Evolutionary conservation across 495 filamentous ascomycete species (phyloP), one percentile per base, ranked within the genome.

Genomic region (Echria macrotheca): DNA sequence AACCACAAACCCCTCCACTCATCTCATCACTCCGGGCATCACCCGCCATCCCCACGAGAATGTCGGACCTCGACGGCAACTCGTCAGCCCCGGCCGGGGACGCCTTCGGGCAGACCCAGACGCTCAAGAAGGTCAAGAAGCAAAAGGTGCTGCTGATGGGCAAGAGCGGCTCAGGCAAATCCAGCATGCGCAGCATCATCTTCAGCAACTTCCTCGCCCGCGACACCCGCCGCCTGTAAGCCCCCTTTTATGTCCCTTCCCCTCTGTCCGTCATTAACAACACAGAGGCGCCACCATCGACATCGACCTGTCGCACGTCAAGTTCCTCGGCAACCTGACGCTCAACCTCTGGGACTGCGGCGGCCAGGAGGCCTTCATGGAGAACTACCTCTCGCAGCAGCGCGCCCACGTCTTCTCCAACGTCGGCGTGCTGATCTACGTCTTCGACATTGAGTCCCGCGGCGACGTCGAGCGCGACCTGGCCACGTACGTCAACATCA

Each of bases 341-440:
- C 76, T 98, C 49, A 97, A 98, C 69, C 79, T 98, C 11, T 98
- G 93, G 93, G 93, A 98, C 68, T 98, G 93, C 64, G 93, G 93
- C 69, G 94, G 91, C 42, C 93, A 98, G 79, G 94, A 96, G 64
- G 91, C 91, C 18, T 98, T 97, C 68, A 94, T 95, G 77, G 93
- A 96, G 67, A 95, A 91, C 59, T 98, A 96, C 68, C 87, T 98
- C 47, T 83, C 85, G 10, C 85, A 89, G 45, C 93, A 98, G 69
- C 89, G 91, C 32, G 80, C 86, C 48, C 91, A 96, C 71, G 91
- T 97, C 69, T 98, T 98, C 76, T 84, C 82, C 59, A 89, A 89
- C 67, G 93, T 98, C 45, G 93, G 91, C 15, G 91, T 97, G 51
- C 77, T 98, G 9, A 98, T 98, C 71, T 98, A 96, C 72, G 94